Base-by-base conservation (phyloP, 2,329 filamentous ascomycete species). In the Aspergillus cejpii region DNA sequence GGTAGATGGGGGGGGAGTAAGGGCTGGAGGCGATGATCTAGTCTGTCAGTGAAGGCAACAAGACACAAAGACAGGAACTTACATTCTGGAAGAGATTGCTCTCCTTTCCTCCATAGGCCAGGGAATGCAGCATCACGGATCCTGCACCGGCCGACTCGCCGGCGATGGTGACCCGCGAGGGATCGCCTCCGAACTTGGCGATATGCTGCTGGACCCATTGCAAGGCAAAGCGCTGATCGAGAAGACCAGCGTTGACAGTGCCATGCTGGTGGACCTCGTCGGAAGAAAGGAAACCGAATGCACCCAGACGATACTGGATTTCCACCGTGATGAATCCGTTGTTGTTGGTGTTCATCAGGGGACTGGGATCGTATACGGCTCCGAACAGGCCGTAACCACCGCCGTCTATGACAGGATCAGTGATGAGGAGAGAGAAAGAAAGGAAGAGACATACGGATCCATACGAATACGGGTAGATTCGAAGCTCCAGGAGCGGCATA, bases 1-100 rank as follows among this genome's bases (percentile, higher is more conserved):
- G 64, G 56, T 78, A 78, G 49, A 79, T 74, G 43, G 74, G 73
- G 0, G 77, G 75, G 7, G 78, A 66, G 50, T 76, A 81, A 1
- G 78, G 77, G 6, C 68, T 73, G 1, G 68, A 66, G 1, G 72
- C 60, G 21, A 70, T 63, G 39, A 49, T 55, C 56, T 68, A 31
- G 3, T 37, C 14, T 2, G 38, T 42, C 23, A 47, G 44, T 17
- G 6, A 28, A 15, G 27, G 37, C 8, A 11, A 27, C 14, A 26
- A 31, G 11, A 19, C 3, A n/a, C 4, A 10, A 15, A 31, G 12
- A 27, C 10, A 21, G 6, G 17, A 12, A 49, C 60, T 45, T 53
- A 64, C 65, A 38, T 55, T 55, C 8, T 49, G 43, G 20, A 55
- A 55, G 1, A 55, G 39, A 17, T 45, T 14, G n/a, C 37, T 38